A percentile compares a stretch with the other conserved stretches of the same genome.
Evolutionary conservation across 2,329 filamentous ascomycete species (phyloP).

Genomic region (Mycosphaerelloides madeirae): DNA sequence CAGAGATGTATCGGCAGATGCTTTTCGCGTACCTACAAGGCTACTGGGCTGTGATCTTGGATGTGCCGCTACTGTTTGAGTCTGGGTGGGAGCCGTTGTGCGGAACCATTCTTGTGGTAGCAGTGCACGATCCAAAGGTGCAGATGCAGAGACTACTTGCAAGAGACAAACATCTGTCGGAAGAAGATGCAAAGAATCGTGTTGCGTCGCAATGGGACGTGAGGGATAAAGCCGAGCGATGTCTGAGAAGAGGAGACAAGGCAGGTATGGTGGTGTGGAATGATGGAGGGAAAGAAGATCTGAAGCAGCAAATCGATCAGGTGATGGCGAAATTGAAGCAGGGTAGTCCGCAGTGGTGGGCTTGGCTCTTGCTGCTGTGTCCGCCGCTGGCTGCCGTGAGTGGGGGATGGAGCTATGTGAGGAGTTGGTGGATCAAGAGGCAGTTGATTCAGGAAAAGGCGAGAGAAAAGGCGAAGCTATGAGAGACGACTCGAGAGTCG

Average conservation of each 20-base stretch:
- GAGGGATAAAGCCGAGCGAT: slow-evolving; percentile 72
- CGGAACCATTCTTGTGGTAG: slow-evolving; percentile 80
- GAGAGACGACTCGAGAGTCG: too few species aligned
- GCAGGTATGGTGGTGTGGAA: slow-evolving; percentile 86
- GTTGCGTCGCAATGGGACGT: slow-evolving; percentile 85
- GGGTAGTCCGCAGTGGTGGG: slow-evolving; percentile 77
- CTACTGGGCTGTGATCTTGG: slow-evolving; percentile 83
- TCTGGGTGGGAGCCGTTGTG: slow-evolving; percentile 79
- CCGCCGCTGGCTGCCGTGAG: slow-evolving; percentile 69
- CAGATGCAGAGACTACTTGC: slow-evolving; percentile 76
- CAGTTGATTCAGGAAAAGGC: slow-evolving; percentile 60
- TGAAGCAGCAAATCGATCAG: slow-evolving; percentile 61
- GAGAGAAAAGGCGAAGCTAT: slow-evolving; percentile 58
- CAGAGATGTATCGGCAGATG: slow-evolving; percentile 73
- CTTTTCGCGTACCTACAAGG: slow-evolving; percentile 69
- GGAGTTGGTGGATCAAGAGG: slow-evolving; percentile 65
- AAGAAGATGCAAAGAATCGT: slow-evolving; percentile 82
- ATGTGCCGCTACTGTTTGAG: slow-evolving; percentile 90
- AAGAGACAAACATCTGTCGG: slow-evolving; percentile 70
- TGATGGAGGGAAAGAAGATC: slow-evolving; percentile 66
- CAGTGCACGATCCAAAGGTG: slow-evolving; percentile 69
- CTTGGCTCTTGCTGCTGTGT: slow-evolving; percentile 60
- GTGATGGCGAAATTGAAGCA: slow-evolving; percentile 61
- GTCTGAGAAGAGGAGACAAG: slow-evolving; percentile 57
- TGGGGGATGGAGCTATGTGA: slow-evolving; percentile 66